Base-by-base conservation (phyloP, 495 filamentous ascomycete species). In the Schizothecium vesticola region DNA sequence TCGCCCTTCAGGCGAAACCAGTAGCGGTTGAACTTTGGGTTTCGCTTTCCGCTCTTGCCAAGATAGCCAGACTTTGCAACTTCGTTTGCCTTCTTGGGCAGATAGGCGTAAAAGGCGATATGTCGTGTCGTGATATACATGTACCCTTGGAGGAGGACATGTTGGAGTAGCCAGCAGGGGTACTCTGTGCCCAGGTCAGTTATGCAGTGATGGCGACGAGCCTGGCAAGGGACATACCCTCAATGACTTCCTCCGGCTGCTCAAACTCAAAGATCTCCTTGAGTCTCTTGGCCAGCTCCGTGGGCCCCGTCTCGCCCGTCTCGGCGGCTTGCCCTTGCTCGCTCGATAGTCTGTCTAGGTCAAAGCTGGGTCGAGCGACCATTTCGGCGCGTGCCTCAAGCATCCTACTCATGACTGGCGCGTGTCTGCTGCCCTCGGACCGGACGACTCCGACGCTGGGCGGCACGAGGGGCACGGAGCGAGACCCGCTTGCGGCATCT, bases 1-100 rank as follows among this genome's bases (percentile, higher is more conserved):
- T 98, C 93, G 4, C 93, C 96, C 74, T 95, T 96, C 62, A 99
- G 79, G n/a, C 88, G 86, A 78, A 98, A 98, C 94, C 94, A 99
- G 78, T 97, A 97, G 64, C 96, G 89, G 73, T 89, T 92, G 77
- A 92, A 98, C 69, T 89, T 91, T 9, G 92, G 92, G 70, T 94
- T 98, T 59, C 91, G 89, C 74, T 89, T 91, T 57, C 96, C 95
- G 65, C 92, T 91, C 79, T 99, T 99, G 36, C 86, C 85, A 3
- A 99, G 85, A 74, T 94, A 91, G 0, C 95, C 96, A 5, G 95
- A 94, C 79, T 96, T 98, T 71, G 88, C 85, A 60, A 90, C 85
- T 61, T 90, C 85, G 74, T 92, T 87, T 88, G 89, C 86, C 83
- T 94, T 97, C 81, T 91, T 94, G 8, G 95, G 94, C 31, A 98